Percentiles rank a stretch among this genome's conserved stretches.
These are phyloP conservation scores for Euphorbia peplus DNA, from an alignment of 345 rosid species.

Conservation along the genomic window DNA sequence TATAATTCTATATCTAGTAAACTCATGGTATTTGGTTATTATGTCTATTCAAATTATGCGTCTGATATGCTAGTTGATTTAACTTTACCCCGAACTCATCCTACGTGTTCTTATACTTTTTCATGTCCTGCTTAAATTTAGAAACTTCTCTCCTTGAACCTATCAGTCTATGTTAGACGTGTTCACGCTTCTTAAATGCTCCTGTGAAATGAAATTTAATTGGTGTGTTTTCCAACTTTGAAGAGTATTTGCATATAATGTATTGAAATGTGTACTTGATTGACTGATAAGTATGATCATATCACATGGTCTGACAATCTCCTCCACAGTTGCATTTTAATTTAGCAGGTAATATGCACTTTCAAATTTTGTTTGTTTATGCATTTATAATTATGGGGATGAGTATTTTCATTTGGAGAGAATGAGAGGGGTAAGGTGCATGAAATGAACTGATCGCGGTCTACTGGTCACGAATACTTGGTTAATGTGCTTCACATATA, in stretches of 20 bases:
- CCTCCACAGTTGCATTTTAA: background rate
- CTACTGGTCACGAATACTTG: background rate
- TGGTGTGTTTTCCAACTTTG: background rate
- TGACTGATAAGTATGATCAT: background rate
- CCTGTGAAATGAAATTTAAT: background rate
- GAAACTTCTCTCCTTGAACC: background rate
- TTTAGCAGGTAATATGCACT: background rate
- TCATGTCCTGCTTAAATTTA: background rate
- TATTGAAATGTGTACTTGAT: background rate
- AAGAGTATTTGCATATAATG: background rate
- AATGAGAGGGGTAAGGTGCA: background rate
- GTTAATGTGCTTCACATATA: background rate
- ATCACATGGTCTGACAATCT: background rate
- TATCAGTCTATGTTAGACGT: background rate
- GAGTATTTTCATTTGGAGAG: background rate
- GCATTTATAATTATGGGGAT: conserved; percentile 1
- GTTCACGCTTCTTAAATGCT: background rate
- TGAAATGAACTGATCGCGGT: background rate
- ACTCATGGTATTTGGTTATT: background rate
- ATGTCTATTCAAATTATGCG: background rate
- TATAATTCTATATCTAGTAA: background rate
- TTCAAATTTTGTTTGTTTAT: background rate
- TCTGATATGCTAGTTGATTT: background rate
- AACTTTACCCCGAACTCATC: background rate
- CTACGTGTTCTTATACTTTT: background rate